Evolutionary conservation across 2,329 filamentous ascomycete genomes (phyloP), one percentile per base, ranked within the genome.

Genomic region (Botrytis deweyae): DNA sequence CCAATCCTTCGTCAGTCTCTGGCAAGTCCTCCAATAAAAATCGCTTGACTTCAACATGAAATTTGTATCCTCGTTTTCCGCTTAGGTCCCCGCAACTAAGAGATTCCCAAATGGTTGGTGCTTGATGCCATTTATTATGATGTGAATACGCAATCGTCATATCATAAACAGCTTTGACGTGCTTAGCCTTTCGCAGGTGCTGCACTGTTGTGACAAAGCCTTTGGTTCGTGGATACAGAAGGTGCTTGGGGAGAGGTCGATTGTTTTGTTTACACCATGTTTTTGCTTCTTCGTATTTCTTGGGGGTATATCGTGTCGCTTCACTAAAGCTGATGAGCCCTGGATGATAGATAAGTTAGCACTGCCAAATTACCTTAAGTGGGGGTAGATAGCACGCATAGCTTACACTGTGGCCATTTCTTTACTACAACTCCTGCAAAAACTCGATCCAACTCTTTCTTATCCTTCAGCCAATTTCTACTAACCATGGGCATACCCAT

Each of bases 311-410:
- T 75, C 89, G 85, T 14, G 88, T 90, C n/a, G 86, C 87, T 82
- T 91, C 89, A 78, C 87, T 89, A 83, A 88, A 91, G 78, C 88
- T 88, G 77, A 91, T 86, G 77, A 91, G 86, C 89, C 88, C 88
- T 90, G 76, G 16, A 40, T 59, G 14, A 62, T 42, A 33, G 40
- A 72, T 38, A 36, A 40, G n/a, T 72, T 67, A 72, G 70, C 62
- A 59, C 76, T 46, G 69, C 67, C n/a, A 65, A 29, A n/a, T 62
- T 40, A 25, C 25, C 36, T 67, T 10, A 20, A 18, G 25, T 70
- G 22, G 18, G n/a, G 42, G n/a, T 29, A 3, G 20, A 36, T 59
- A 33, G 42, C 40, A 58, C 52, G 83, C 38, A 42, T 33, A 42
- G 25, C 86, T 83, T 83, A 90, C 88, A 91, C 42, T 86, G 88